phyloP scores from a whole-genome alignment of 805 yeast species.

The Myxozyma sirexii region DNA sequence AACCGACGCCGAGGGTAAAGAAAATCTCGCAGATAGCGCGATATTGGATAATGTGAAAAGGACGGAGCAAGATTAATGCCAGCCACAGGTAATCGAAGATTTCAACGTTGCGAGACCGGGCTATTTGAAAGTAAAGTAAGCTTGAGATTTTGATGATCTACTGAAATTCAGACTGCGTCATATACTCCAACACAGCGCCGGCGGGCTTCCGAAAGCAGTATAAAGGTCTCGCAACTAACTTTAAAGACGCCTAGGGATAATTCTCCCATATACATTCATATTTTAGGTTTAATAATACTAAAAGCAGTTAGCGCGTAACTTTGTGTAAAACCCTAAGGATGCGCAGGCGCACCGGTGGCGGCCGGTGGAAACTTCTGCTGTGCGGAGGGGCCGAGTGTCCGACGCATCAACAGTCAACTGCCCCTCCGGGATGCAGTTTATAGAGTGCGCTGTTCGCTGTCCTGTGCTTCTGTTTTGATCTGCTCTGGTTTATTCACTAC shows the following conservation, averaged over 20 bases:
- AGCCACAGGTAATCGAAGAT: no score
- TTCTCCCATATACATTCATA: not conserved
- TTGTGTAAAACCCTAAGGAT: not conserved
- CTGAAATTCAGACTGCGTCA: no score
- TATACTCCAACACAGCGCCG: no score
- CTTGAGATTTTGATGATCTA: no score
- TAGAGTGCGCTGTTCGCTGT: not conserved
- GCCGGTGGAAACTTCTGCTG: slow-evolving; percentile 3
- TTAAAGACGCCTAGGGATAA: not conserved
- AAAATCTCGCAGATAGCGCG: no score
- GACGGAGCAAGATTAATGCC: no score
- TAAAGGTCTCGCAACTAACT: not conserved
- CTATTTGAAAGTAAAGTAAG: no score
- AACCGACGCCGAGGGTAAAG: no score
- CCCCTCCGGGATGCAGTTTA: not conserved
- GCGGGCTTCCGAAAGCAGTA: slow-evolving; percentile 2
- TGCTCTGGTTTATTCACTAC: not conserved
- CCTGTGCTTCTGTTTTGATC: not conserved
- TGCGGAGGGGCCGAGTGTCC: not conserved
- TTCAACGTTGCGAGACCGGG: no score
- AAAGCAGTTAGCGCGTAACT: not conserved
- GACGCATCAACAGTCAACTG: not conserved
- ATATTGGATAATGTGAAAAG: no score
- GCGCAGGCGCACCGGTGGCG: slow-evolving; percentile 14
- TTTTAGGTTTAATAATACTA: not conserved